phyloP scores from a whole-genome alignment of 2,329 filamentous ascomycete genomes.

The Alternaria novae-zelandiae region DNA sequence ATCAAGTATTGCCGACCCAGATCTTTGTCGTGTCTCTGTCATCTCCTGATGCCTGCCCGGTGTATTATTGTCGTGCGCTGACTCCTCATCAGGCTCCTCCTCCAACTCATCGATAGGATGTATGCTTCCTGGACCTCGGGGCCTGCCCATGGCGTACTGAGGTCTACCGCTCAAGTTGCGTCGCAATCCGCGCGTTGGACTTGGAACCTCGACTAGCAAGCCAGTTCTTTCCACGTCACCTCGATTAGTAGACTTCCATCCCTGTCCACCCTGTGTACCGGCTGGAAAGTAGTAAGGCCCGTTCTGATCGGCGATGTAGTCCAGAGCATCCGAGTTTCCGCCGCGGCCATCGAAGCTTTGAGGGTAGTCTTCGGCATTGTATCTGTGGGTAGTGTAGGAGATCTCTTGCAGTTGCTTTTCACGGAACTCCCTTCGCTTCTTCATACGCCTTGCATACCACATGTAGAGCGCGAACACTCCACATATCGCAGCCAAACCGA shows the following conservation, averaged over 20 bases:
- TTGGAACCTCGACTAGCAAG: slow-evolving; percentile 55
- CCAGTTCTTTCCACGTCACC: slow-evolving; percentile 55
- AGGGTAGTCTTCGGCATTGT: slow-evolving; percentile 47
- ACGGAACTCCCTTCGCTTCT: slow-evolving; percentile 51
- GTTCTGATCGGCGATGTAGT: slow-evolving; percentile 34
- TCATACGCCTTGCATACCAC: slow-evolving; percentile 54
- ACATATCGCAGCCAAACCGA: slow-evolving; percentile 53
- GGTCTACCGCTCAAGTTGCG: slow-evolving; percentile 48
- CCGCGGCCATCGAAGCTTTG: slow-evolving; percentile 44
- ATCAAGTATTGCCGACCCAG: slow-evolving; percentile 31
- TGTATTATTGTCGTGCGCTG: slow-evolving; percentile 21
- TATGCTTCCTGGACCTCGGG: slow-evolving; percentile 61
- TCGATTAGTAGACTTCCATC: slow-evolving; percentile 39
- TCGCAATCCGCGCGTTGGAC: slow-evolving; percentile 56
- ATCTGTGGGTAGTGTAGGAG: slow-evolving; percentile 58
- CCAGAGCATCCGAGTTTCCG: slow-evolving; percentile 50
- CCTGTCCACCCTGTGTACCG: slow-evolving; percentile 30
- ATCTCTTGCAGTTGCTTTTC: slow-evolving; percentile 63
- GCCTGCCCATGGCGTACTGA: slow-evolving; percentile 57
- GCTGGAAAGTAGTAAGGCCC: slow-evolving; percentile 38
- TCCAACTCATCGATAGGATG: slow-evolving; percentile 69
- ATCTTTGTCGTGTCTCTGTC: slow-evolving; percentile 25
- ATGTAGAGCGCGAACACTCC: slow-evolving; percentile 54
- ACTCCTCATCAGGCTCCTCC: slow-evolving; percentile 54
- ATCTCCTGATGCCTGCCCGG: slow-evolving; percentile 31